Evolutionary conservation across 139 green algal species (phyloP).

Genomic region (Edaphochlamys debaryana): DNA sequence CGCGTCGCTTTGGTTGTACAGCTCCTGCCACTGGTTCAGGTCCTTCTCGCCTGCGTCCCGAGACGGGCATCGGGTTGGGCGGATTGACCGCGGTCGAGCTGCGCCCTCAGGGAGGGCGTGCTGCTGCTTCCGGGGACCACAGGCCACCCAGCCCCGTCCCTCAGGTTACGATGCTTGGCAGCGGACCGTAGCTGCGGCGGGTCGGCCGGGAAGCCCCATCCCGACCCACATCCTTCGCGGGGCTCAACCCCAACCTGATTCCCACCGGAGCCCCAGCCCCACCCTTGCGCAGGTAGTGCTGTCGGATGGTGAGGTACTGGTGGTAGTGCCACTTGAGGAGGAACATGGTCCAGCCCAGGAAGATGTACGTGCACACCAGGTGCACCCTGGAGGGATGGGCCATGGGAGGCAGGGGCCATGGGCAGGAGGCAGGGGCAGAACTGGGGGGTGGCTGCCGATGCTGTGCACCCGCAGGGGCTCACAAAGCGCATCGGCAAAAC

Average conservation of each 20-base stretch:
- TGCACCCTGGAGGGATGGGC: slow-evolving; percentile 10
- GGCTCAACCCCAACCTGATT: too few relatives aligned
- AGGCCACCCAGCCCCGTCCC: too few relatives aligned
- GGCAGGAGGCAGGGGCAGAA: background rate
- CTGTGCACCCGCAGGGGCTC: background rate
- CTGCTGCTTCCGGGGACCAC: too few relatives aligned
- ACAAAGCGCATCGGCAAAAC: too few relatives aligned
- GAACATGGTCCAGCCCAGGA: slow-evolving; percentile 40
- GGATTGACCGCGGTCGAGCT: too few relatives aligned
- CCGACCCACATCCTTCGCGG: too few relatives aligned
- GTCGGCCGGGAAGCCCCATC: too few relatives aligned
- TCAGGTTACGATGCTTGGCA: too few relatives aligned
- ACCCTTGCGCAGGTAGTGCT: slow-evolving; percentile 60
- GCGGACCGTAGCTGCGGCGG: too few relatives aligned
- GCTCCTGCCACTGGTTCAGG: slow-evolving; percentile 30
- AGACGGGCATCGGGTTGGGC: too few relatives aligned
- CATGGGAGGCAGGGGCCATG: background rate
- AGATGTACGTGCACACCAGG: slow-evolving; percentile 49
- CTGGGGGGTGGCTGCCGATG: background rate
- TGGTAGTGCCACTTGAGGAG: slow-evolving; percentile 56
- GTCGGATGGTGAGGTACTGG: slow-evolving; percentile 53
- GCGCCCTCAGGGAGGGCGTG: too few relatives aligned
- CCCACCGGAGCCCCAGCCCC: background rate
- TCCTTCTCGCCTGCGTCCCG: slow-evolving; percentile 43
- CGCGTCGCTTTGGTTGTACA: background rate